Evolutionary conservation across 257 asterid species (phyloP).

Genomic region (Coffea canephora): DNA sequence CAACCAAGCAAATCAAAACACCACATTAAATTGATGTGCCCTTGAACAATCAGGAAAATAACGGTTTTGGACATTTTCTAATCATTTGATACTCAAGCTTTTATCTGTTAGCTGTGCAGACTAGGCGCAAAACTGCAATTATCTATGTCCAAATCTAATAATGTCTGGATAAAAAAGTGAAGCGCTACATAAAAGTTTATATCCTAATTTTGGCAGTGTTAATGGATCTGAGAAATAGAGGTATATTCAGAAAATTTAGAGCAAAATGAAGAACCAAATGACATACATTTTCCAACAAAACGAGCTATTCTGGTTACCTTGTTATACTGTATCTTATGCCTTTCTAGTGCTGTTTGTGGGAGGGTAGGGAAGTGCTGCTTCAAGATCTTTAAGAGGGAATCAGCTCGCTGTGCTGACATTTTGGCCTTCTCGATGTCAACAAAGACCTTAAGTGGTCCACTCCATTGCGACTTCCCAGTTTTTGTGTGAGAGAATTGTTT

Average conservation of each 20-base stretch:
- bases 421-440: slow-evolving; percentile 55
- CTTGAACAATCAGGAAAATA: not conserved
- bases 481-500: slow-evolving; percentile 39
- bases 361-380: slow-evolving; percentile 78
- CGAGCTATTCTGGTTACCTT: slow-evolving; percentile 44
- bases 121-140: not conserved
- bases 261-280: not conserved
- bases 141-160: not conserved
- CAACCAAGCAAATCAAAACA: not conserved
- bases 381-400: slow-evolving; percentile 60
- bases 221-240: not conserved
- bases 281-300: not conserved
- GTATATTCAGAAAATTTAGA: not conserved
- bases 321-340: slow-evolving; percentile 77
- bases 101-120: not conserved
- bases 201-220: not conserved
- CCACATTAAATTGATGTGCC: not conserved
- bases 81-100: not conserved
- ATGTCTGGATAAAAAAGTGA: not conserved
- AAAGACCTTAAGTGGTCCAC: slow-evolving; percentile 56
- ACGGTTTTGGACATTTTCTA: not conserved
- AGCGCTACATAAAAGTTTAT: not conserved
- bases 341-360: slow-evolving; percentile 79
- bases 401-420: slow-evolving; percentile 69
- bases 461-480: slow-evolving; percentile 55